Conservation (phyloP, 805 yeast genomes). For the Maudiozyma pseudohumilis region DNA sequence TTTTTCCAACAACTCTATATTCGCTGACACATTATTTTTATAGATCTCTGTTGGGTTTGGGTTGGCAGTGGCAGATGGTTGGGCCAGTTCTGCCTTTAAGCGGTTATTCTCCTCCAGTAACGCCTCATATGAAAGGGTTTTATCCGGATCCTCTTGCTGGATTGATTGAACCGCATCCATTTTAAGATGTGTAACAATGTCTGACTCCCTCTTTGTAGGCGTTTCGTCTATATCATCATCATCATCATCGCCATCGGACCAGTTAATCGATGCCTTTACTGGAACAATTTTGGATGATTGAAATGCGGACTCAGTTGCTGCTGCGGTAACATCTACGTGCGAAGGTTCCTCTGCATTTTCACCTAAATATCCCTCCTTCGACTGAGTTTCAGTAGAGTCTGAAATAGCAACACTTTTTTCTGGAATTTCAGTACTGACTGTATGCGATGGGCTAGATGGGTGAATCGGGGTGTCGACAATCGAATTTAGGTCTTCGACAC, state of each 20-base stretch:
- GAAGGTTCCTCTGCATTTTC: too few relatives aligned
- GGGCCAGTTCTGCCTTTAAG: constrained; percentile 13
- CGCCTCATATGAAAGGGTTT: not conserved
- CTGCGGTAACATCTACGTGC: too few relatives aligned
- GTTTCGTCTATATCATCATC: constrained; percentile 47
- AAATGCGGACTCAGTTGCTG: too few relatives aligned
- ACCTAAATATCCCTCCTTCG: too few relatives aligned
- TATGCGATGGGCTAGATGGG: too few relatives aligned
- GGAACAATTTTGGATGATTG: constrained; percentile 73
- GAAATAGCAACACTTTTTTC: too few relatives aligned
- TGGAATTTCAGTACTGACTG: too few relatives aligned
- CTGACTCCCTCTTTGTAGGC: not conserved
- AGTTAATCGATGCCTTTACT: constrained; percentile 70
- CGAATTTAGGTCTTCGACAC: not conserved
- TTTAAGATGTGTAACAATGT: not conserved
- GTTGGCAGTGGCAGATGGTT: constrained; percentile 20
- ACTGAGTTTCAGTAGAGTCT: too few relatives aligned
- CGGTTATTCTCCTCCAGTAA: constrained; percentile 8
- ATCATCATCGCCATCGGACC: constrained; percentile 76
- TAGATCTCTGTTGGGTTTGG: not conserved
- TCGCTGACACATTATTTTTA: not conserved
- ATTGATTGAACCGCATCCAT: too few relatives aligned
- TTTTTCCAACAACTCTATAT: constrained; percentile 6
- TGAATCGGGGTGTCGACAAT: too few relatives aligned
- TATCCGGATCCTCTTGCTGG: not conserved